Conservation (phyloP, 2,329 filamentous ascomycete genomes). For the Sporothrix variecibatus region DNA sequence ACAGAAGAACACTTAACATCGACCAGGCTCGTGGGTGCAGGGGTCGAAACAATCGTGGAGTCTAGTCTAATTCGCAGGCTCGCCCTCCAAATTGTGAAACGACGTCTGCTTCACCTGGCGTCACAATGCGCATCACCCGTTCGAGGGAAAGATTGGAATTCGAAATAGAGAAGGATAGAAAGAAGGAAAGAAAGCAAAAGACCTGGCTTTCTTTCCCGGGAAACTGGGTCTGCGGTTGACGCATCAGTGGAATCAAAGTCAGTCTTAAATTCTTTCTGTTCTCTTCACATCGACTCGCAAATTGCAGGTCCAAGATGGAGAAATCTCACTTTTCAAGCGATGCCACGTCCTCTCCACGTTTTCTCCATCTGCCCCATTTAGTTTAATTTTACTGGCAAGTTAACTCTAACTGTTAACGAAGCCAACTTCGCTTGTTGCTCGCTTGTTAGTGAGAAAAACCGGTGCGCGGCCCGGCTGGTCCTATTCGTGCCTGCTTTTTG, state of each 20-base stretch:
- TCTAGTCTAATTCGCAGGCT: not conserved
- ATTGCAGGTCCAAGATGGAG: constrained; percentile 6
- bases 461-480: constrained; percentile 5
- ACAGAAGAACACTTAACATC: not conserved
- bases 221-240: not conserved
- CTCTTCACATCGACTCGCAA: not conserved
- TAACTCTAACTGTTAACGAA: not conserved
- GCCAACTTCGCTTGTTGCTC: not conserved
- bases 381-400: not conserved
- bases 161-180: not conserved
- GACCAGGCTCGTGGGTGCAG: not conserved
- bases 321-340: not conserved
- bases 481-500: not conserved
- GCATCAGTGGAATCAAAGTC: not conserved
- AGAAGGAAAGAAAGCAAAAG: too few species aligned
- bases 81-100: constrained; percentile 14
- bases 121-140: constrained; percentile 18
- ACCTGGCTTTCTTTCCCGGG: not conserved
- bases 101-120: constrained; percentile 20
- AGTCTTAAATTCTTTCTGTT: not conserved
- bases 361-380: not conserved
- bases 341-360: constrained; percentile 15
- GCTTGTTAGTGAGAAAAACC: not conserved
- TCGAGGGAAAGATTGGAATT: not conserved
- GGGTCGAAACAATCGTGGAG: not conserved